These are phyloP conservation scores for Podospora tetraspora DNA, from an alignment of 495 filamentous ascomycete genomes.

Conservation along the genomic window DNA sequence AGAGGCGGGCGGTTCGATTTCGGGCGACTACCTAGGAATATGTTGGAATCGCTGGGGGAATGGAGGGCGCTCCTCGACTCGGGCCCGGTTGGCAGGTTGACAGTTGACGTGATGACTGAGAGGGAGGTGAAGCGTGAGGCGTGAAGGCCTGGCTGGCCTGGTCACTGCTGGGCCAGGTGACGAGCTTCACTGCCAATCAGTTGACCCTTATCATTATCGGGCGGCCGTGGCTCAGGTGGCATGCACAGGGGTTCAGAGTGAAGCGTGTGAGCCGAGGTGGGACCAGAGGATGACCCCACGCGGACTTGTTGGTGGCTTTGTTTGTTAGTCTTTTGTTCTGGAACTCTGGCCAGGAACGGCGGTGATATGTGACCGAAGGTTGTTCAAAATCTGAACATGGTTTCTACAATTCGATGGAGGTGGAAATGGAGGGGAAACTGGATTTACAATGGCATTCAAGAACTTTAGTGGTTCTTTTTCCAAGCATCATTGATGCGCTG, in stretches of 20 bases:
- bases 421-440: neutral
- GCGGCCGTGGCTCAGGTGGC: neutral
- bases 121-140: neutral
- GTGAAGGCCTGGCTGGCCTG: too few species aligned
- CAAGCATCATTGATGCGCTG: neutral
- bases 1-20: neutral
- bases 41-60: neutral
- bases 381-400: neutral
- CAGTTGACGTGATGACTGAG: neutral
- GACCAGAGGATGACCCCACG: neutral
- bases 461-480: neutral
- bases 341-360: neutral
- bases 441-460: neutral
- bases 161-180: slow-evolving; percentile 20
- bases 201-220: slow-evolving; percentile 26
- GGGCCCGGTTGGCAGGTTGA: slow-evolving; percentile 16
- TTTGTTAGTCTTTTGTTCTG: neutral
- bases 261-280: slow-evolving; percentile 12
- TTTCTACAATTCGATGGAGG: too few species aligned
- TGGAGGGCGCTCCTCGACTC: neutral
- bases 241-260: slow-evolving; percentile 2
- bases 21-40: neutral
- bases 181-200: slow-evolving; percentile 28
- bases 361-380: neutral
- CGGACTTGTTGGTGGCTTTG: neutral